These are phyloP conservation scores for Theileria parva DNA, from an alignment of 169 alveolate species.

Conservation along the genomic window DNA sequence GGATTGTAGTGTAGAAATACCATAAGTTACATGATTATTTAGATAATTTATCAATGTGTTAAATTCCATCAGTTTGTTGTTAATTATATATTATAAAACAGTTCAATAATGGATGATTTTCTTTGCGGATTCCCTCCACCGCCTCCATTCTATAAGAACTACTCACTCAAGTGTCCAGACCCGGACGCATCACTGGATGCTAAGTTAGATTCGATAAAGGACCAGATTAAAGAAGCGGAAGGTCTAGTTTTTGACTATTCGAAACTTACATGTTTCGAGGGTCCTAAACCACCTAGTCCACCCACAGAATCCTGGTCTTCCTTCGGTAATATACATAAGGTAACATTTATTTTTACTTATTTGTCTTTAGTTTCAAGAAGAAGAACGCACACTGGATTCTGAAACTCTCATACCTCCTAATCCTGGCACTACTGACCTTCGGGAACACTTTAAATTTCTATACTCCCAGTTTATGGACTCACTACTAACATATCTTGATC, in stretches of 20 bases:
- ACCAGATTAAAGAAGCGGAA: neutral
- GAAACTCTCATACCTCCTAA: conserved; percentile 63
- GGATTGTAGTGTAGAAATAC: neutral
- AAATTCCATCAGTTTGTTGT: neutral
- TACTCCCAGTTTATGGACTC: conserved; percentile 68
- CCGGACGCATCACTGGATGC: conserved; percentile 10
- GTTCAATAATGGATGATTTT: conserved; percentile 47
- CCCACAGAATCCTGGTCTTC: conserved; percentile 60
- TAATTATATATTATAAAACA: no score
- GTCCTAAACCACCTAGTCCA: conserved; percentile 66
- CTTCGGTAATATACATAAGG: conserved; percentile 67
- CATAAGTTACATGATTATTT: neutral
- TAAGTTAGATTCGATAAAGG: neutral
- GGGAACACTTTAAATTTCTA: conserved; percentile 63
- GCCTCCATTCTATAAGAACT: conserved; percentile 70
- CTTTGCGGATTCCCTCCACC: conserved; percentile 77
- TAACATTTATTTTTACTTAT: neutral
- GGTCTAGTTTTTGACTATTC: conserved; percentile 2
- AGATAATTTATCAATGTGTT: neutral
- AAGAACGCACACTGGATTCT: conserved; percentile 61
- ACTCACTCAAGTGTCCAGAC: conserved; percentile 37
- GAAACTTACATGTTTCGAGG: neutral
- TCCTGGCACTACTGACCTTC: conserved; percentile 40
- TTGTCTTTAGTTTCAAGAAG: conserved; percentile 11
- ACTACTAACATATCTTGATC: conserved; percentile 45